Conservation (phyloP, 2,329 filamentous ascomycete species). For the Nannizzia gypsea region DNA sequence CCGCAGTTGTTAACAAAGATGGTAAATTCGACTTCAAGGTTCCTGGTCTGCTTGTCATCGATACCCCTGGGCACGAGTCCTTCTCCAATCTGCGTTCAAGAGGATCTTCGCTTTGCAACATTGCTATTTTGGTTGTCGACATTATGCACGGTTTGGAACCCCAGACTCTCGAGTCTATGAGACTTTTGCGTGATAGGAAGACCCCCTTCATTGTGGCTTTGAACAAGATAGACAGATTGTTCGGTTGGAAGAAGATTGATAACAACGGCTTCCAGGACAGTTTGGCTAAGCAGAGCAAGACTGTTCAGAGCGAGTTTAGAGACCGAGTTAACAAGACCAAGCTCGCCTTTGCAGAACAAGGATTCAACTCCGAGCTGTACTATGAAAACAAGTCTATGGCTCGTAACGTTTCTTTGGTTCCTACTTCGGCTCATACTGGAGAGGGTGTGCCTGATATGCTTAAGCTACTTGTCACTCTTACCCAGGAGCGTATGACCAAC, state of each 20-base stretch:
- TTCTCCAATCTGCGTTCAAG: slow-evolving; percentile 96
- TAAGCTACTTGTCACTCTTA: slow-evolving; percentile 82
- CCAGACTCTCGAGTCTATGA: slow-evolving; percentile 96
- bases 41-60: slow-evolving; percentile 88
- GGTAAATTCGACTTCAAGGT: slow-evolving; percentile 92
- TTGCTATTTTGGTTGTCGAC: slow-evolving; percentile 96
- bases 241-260: slow-evolving; percentile 96
- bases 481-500: slow-evolving; percentile 93
- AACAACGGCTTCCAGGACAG: slow-evolving; percentile 98
- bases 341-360: slow-evolving; percentile 86
- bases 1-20: slow-evolving; percentile 82
- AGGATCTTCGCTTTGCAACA: slow-evolving; percentile 97
- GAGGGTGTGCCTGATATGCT: slow-evolving; percentile 98
- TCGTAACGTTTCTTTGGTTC: slow-evolving; percentile 85
- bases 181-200: slow-evolving; percentile 77
- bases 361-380: slow-evolving; percentile 94
- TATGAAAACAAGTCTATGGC: slow-evolving; percentile 98
- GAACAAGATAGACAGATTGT: slow-evolving; percentile 99
- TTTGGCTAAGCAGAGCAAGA: slow-evolving; percentile 77
- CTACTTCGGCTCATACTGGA: slow-evolving; percentile 95
- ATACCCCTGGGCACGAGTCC: slow-evolving; percentile 98
- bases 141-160: slow-evolving; percentile 99
- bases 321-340: slow-evolving; percentile 86
- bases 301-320: slow-evolving; percentile 86
- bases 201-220: slow-evolving; percentile 97